These are phyloP conservation scores for Phytophthora agathidicida DNA, from an alignment of 352 stramenopile genomes.

Conservation along the genomic window DNA sequence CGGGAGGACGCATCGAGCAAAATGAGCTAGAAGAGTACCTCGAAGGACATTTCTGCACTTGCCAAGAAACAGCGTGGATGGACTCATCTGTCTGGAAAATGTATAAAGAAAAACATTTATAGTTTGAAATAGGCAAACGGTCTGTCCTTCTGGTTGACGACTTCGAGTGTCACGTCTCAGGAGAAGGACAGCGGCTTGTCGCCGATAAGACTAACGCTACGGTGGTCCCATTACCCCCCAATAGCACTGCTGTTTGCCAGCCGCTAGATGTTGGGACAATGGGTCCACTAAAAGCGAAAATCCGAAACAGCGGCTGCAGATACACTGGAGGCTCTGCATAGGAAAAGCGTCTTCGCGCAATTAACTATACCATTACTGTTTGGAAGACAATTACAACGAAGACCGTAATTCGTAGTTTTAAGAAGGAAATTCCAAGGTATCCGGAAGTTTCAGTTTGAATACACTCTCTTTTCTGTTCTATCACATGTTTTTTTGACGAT, in stretches of 20 bases:
- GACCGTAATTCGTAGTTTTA: too few relatives aligned
- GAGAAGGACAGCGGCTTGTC: background rate
- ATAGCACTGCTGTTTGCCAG: background rate
- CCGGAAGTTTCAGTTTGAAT: too few relatives aligned
- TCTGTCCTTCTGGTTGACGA: conserved; percentile 1
- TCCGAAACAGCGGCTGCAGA: too few relatives aligned
- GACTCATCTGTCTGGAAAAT: too few relatives aligned
- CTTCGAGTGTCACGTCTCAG: background rate
- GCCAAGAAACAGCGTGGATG: background rate
- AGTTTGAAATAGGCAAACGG: background rate
- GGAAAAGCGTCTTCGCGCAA: too few relatives aligned
- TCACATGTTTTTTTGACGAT: too few relatives aligned
- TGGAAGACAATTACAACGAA: too few relatives aligned
- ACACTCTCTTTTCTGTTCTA: too few relatives aligned
- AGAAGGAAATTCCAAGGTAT: too few relatives aligned
- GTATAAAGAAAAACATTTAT: background rate
- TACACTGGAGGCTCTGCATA: too few relatives aligned
- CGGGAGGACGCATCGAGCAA: background rate
- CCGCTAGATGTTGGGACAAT: background rate
- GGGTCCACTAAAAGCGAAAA: background rate
- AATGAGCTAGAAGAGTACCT: background rate
- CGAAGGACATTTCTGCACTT: background rate
- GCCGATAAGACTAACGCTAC: background rate
- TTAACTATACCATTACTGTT: too few relatives aligned
- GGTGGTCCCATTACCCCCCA: background rate